These are phyloP conservation scores for Leishmania turanica DNA, from an alignment of 208 protist species.

Conservation along the genomic window DNA sequence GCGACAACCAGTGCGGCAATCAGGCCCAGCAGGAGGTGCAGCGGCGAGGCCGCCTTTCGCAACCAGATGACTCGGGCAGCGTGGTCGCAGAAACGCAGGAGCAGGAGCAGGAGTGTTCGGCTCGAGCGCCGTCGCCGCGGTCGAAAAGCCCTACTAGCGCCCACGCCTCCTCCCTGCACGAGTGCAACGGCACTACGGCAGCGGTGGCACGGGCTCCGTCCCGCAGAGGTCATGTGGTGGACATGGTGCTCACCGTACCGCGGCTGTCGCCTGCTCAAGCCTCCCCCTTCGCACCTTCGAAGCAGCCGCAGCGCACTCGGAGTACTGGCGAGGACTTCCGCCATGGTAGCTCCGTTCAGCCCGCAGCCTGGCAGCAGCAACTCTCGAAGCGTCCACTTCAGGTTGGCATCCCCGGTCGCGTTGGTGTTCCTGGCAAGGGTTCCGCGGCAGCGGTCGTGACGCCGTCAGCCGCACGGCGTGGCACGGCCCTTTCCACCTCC, in stretches of 20 bases:
- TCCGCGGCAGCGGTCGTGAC: neutral
- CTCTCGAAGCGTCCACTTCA: neutral
- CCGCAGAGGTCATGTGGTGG: neutral
- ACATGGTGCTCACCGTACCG: constrained; percentile 3
- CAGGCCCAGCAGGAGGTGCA: neutral
- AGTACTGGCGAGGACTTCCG: neutral
- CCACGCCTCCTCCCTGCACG: neutral
- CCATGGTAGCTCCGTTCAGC: neutral
- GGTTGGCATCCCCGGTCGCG: neutral
- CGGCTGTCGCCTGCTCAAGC: constrained; percentile 1
- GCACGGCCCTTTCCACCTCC: neutral
- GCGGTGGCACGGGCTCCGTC: neutral
- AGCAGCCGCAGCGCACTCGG: neutral
- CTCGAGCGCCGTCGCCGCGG: constrained; percentile 15
- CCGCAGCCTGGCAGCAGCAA: neutral
- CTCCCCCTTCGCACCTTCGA: neutral
- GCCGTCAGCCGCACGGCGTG: neutral
- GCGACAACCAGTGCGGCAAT: neutral
- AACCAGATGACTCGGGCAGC: neutral
- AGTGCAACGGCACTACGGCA: neutral
- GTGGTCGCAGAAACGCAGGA: neutral
- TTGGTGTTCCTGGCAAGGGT: constrained; percentile 4
- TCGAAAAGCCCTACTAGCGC: constrained; percentile 5
- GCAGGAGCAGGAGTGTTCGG: neutral
- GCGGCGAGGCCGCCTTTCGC: neutral